Base-by-base conservation (phyloP, 208 protist species). In the Wallacemonas sp. region DNA sequence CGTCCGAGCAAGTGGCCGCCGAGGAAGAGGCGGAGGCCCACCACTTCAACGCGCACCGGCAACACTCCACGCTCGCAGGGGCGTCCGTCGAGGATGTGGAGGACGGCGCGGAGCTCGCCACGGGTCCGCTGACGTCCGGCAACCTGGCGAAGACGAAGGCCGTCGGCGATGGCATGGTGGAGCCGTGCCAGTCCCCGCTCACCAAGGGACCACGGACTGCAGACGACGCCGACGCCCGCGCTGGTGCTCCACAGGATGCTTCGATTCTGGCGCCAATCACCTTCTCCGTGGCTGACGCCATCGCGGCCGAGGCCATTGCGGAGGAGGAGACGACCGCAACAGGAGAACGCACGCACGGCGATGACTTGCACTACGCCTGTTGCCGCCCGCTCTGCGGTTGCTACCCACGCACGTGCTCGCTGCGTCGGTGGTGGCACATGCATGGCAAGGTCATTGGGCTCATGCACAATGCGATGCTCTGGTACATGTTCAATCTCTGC, bases 401-500 rank as follows among this genome's bases (percentile, higher is more conserved):
- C 66, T 71, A 52, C 70, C 59, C 68, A 1, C 64, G 46, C n/a
- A 28, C 38, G 5, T 36, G 28, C 20, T 31, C 66, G 2, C 61
- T 79, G 45, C 67, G 79, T 2, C 76, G 75, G 14, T 90, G 80
- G 80, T 90, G 84, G 81, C 63, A 68, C n/a, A 10, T 48, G 28
- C 72, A 84, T 39, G 74, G 77, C 38, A 22, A 67, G 16, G 57
- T 63, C 26, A 67, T 87, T 20, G 50, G 22, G 49, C 31, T 76
- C 16, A 81, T 91, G 67, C 81, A 89, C 61, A 82, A 77, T 39
- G 50, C 72, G 1, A 93, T 93, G 72, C 57, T 80, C 44, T 95
- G 70, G 72, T 86, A 86, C 59, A 86, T 79, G 57, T 67, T 93
- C 52, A 95, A 96, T 59, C 74, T 97, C 31, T 73, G 72, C 14